Percentiles rank a stretch among this genome's conserved stretches.
These are phyloP conservation scores for Fusarium equiseti DNA, from an alignment of 2,329 filamentous ascomycete genomes.

Conservation along the genomic window DNA sequence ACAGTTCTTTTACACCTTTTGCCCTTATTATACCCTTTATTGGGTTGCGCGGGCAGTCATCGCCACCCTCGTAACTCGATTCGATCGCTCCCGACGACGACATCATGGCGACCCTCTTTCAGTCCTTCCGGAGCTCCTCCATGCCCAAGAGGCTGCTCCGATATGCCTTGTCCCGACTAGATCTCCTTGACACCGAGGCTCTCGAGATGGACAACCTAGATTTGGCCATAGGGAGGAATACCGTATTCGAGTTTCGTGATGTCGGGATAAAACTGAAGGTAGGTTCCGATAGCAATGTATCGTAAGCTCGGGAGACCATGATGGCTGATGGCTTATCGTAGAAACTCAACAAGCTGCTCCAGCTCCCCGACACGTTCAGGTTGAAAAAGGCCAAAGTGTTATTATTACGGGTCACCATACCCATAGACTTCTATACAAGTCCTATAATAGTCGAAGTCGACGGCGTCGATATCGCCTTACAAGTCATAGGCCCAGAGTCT, in stretches of 20 bases:
- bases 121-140: conserved; percentile 72
- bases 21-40: conserved; percentile 6
- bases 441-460: conserved; percentile 86
- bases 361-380: conserved; percentile 78
- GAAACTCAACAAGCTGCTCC: conserved; percentile 82
- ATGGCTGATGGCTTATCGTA: conserved; percentile 55
- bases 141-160: conserved; percentile 91
- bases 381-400: conserved; percentile 81
- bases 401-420: conserved; percentile 83
- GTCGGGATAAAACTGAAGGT: conserved; percentile 85
- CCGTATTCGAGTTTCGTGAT: conserved; percentile 86
- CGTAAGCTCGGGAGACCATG: conserved; percentile 13
- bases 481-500: conserved; percentile 58
- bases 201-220: conserved; percentile 89
- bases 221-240: conserved; percentile 83
- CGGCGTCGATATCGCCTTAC: conserved; percentile 79
- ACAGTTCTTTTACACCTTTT: conserved; percentile 10
- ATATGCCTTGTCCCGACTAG: conserved; percentile 84
- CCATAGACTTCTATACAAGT: conserved; percentile 87
- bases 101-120: conserved; percentile 79
- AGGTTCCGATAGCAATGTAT: conserved; percentile 38
- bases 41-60: conserved; percentile 39
- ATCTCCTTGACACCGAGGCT: conserved; percentile 88
- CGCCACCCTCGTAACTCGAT: conserved; percentile 20
- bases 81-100: conserved; percentile 23